These are phyloP conservation scores for Trypanosoma boissoni DNA, from an alignment of 208 protist genomes.

Conservation along the genomic window DNA sequence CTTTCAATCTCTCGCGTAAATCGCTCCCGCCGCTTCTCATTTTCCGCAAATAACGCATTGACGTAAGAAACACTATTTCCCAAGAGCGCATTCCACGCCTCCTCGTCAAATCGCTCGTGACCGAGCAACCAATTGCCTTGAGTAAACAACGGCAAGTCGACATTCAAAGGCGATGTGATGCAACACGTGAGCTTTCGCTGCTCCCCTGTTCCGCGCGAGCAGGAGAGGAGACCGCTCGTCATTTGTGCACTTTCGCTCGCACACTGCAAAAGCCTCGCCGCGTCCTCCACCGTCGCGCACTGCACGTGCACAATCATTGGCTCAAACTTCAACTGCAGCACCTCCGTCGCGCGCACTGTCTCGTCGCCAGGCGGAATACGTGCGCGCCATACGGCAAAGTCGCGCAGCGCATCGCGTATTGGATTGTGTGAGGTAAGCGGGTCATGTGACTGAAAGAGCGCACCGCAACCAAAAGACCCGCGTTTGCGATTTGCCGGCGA, in stretches of 20 bases:
- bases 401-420: slow-evolving; percentile 36
- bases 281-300: slow-evolving; percentile 53
- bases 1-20: slow-evolving; percentile 29
- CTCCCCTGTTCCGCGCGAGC: slow-evolving; percentile 43
- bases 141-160: slow-evolving; percentile 60
- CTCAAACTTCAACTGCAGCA: slow-evolving; percentile 84
- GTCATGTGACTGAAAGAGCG: slow-evolving; percentile 76
- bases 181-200: slow-evolving; percentile 77
- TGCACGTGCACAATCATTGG: slow-evolving; percentile 84
- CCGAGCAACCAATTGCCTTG: slow-evolving; percentile 47
- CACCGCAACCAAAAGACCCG: slow-evolving; percentile 54
- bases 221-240: slow-evolving; percentile 70
- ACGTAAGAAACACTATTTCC: slow-evolving; percentile 33
- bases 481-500: slow-evolving; percentile 46
- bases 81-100: slow-evolving; percentile 37
- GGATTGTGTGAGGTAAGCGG: slow-evolving; percentile 28
- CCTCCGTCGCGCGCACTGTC: slow-evolving; percentile 33
- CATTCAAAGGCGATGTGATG: slow-evolving; percentile 63
- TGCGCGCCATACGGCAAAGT: slow-evolving; percentile 52
- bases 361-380: slow-evolving; percentile 8
- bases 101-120: slow-evolving; percentile 4
- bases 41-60: slow-evolving; percentile 64
- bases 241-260: slow-evolving; percentile 73
- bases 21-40: slow-evolving; percentile 43
- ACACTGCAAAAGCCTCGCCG: slow-evolving; percentile 58